Evolutionary conservation across 768 basidiomycete genomes (phyloP).

Genomic region (Galerina marginata): DNA sequence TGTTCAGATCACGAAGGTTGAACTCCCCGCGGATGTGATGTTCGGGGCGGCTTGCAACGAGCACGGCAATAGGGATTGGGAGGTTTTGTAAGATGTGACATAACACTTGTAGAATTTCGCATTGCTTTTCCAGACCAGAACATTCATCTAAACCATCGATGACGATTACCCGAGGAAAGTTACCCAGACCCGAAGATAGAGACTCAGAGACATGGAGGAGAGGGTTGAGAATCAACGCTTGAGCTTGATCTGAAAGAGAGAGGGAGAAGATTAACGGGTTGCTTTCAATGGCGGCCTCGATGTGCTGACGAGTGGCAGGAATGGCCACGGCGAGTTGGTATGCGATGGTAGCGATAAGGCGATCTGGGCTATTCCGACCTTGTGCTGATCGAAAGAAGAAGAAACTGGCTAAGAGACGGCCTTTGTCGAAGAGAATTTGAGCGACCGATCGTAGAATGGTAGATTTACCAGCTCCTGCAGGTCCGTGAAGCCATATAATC

Average conservation of each 20-base stretch:
- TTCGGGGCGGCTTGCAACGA: conserved; percentile 14
- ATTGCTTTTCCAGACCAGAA: neutral
- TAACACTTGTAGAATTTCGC: neutral
- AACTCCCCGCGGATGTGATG: neutral
- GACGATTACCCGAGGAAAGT: neutral
- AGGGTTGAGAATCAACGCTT: neutral
- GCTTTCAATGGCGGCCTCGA: neutral
- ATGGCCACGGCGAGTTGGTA: neutral
- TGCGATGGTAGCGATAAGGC: conserved; percentile 10
- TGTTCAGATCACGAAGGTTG: neutral
- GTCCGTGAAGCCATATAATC: neutral
- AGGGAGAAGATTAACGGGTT: neutral
- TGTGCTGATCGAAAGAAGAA: conserved; percentile 10
- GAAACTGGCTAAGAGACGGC: conserved; percentile 7
- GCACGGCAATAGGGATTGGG: neutral
- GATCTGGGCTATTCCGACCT: neutral
- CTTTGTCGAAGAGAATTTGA: neutral
- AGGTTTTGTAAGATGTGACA: neutral
- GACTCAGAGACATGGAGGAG: neutral
- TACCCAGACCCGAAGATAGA: neutral
- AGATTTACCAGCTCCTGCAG: no score
- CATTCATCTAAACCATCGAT: conserved; percentile 11
- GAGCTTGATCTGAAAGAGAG: neutral
- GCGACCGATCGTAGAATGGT: no score
- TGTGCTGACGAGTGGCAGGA: neutral